These are phyloP conservation scores for Clohesyomyces aquaticus DNA, from an alignment of 495 filamentous ascomycete species.

Conservation along the genomic window DNA sequence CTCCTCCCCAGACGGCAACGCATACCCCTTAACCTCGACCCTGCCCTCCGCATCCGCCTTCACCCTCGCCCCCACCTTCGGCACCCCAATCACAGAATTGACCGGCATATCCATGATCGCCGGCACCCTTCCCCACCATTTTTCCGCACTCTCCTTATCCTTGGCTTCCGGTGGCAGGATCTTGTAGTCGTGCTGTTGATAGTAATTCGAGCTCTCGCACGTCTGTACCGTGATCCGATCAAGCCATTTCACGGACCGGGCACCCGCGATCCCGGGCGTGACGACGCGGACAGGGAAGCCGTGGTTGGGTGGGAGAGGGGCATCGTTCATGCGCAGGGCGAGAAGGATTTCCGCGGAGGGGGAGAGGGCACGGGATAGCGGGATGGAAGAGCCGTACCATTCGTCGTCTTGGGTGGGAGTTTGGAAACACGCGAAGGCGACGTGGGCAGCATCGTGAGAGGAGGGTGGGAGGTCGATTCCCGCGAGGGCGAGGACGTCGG, in stretches of 20 bases:
- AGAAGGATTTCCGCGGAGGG: conserved; percentile 57
- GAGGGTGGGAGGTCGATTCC: conserved; percentile 38
- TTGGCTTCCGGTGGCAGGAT: conserved; percentile 45
- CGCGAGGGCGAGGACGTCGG: conserved; percentile 57
- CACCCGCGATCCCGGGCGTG: conserved; percentile 47
- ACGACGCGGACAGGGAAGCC: conserved; percentile 46
- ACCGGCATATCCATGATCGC: conserved; percentile 49
- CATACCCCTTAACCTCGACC: conserved; percentile 60
- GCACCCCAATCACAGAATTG: conserved; percentile 58
- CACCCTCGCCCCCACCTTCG: conserved; percentile 50
- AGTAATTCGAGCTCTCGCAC: conserved; percentile 43
- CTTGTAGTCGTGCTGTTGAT: conserved; percentile 50
- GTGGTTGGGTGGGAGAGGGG: conserved; percentile 45
- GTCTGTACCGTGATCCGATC: conserved; percentile 43
- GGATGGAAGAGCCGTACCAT: conserved; percentile 61
- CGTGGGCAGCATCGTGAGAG: conserved; percentile 48
- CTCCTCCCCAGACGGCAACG: conserved; percentile 56
- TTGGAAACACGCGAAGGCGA: conserved; percentile 59
- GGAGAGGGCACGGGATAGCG: conserved; percentile 54
- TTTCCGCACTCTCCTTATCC: conserved; percentile 51
- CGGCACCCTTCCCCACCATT: conserved; percentile 47
- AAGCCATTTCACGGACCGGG: conserved; percentile 49
- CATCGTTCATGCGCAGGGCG: conserved; percentile 53
- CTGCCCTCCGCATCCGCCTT: conserved; percentile 45
- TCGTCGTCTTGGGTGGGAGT: conserved; percentile 57